Base-by-base conservation (phyloP, 495 filamentous ascomycete species). In the Aspergillus affinis region DNA sequence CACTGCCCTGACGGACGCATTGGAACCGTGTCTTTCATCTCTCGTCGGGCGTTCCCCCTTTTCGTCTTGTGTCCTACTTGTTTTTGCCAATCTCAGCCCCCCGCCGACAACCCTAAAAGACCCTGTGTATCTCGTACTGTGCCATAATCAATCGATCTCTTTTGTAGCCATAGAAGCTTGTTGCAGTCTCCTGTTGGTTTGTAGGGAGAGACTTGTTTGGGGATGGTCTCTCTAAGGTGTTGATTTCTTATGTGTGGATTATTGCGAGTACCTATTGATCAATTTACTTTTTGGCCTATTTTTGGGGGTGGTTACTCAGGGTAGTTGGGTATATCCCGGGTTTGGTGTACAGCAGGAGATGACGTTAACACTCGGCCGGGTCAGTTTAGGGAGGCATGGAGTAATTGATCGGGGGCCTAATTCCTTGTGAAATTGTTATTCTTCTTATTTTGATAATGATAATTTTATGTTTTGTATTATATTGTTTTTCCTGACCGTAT, bases 81-180 rank as follows among this genome's bases (percentile, higher is more conserved):
- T 68, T 79, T 72, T 69, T 69, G 59, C 71, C 70, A 67, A 71
- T 61, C 27, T 65, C 54, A 69, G 66, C 69, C 71, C 70, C 26
- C 21, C 19, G 2, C 49, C 46, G 6, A 3, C 20, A 7, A 19
- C 64, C 23, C 23, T 26, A 71, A 69, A 77, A 72, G 72, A 72
- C 70, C 69, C 41, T 72, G 63, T 79, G 75, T 78, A 78, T 73
- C 69, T 70, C 69, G 73, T 80, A 78, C 74, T 78, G 77, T 80
- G 77, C 76, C 70, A 78, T 80, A 78, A 75, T 73, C 76, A 72
- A 76, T 78, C 65, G 75, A 78, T 80, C 66, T 77, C 71, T 65
- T 78, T 78, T 80, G 75, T 80, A 73, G 73, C 64, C 70, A 74
- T 77, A 75, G 72, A 74, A 61, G 61, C 63, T 63, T 60, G 29